These are phyloP conservation scores for Diaporthe sp. DNA, from an alignment of 2,329 filamentous ascomycete genomes.

Conservation along the genomic window DNA sequence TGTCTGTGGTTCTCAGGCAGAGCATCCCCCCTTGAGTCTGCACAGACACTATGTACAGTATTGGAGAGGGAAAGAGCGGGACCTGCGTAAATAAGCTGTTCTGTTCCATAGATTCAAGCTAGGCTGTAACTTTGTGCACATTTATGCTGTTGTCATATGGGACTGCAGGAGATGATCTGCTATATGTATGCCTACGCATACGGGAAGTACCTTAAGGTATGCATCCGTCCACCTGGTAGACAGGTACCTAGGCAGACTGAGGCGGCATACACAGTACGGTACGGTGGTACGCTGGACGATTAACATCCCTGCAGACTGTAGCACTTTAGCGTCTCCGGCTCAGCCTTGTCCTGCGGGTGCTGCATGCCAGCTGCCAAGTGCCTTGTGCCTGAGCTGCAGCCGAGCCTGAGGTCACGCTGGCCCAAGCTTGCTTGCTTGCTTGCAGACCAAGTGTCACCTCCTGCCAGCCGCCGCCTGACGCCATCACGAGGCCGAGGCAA, in stretches of 20 bases:
- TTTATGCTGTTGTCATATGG: neutral
- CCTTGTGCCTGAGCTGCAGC: slow-evolving; percentile 16
- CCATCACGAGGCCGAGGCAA: slow-evolving; percentile 23
- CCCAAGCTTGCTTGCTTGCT: slow-evolving; percentile 16
- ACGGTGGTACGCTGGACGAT: neutral
- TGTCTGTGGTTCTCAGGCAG: neutral
- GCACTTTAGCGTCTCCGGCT: neutral
- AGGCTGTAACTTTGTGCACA: neutral
- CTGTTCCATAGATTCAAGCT: neutral
- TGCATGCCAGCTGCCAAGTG: neutral
- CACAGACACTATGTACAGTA: neutral
- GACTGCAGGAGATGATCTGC: neutral
- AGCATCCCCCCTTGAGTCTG: neutral
- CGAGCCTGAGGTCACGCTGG: slow-evolving; percentile 17
- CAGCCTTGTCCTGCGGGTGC: slow-evolving; percentile 16
- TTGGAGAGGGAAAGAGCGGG: neutral
- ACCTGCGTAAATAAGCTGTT: neutral
- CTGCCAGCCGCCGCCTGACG: slow-evolving; percentile 22
- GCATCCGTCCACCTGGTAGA: no score
- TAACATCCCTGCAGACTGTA: slow-evolving; percentile 6
- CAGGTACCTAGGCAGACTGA: neutral
- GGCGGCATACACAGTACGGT: neutral
- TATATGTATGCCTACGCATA: neutral
- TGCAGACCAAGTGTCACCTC: slow-evolving; percentile 19
- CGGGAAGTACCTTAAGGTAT: neutral